These are phyloP conservation scores for Rhodomyrtus tomentosa DNA, from an alignment of 345 rosid species.

Conservation along the genomic window DNA sequence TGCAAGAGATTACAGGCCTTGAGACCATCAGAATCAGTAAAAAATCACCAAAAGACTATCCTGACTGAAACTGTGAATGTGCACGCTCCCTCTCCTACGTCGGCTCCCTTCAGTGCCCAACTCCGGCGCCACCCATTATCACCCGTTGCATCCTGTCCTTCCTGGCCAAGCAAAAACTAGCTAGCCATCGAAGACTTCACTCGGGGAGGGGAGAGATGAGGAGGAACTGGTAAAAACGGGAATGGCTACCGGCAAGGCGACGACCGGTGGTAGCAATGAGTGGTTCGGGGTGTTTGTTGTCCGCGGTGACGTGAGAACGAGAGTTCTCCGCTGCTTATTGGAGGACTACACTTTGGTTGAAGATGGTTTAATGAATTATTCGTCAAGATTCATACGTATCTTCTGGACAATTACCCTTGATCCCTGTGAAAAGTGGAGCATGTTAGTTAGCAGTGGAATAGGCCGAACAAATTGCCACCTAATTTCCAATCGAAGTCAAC, in stretches of 20 bases:
- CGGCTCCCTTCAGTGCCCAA: background rate
- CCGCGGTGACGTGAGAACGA: background rate
- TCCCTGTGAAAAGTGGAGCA: background rate
- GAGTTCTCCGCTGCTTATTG: background rate
- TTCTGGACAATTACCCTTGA: background rate
- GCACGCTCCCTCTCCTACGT: background rate
- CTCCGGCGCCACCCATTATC: background rate
- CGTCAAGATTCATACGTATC: too few species aligned
- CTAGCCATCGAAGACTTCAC: too few species aligned
- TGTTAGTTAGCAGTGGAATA: background rate
- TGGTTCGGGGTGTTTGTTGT: background rate
- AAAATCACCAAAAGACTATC: background rate
- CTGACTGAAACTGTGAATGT: too few species aligned
- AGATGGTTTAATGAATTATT: too few species aligned
- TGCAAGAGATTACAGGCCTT: background rate
- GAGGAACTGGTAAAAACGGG: background rate
- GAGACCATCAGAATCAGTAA: background rate
- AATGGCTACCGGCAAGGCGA: background rate
- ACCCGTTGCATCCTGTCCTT: too few species aligned
- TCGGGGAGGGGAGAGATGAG: too few species aligned
- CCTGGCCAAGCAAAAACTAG: too few species aligned
- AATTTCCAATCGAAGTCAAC: background rate
- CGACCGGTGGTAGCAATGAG: background rate
- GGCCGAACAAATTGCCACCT: background rate
- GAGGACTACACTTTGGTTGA: background rate